phyloP scores from a whole-genome alignment of 2,329 filamentous ascomycete species.

The Coccinonectria pachysandricola region DNA sequence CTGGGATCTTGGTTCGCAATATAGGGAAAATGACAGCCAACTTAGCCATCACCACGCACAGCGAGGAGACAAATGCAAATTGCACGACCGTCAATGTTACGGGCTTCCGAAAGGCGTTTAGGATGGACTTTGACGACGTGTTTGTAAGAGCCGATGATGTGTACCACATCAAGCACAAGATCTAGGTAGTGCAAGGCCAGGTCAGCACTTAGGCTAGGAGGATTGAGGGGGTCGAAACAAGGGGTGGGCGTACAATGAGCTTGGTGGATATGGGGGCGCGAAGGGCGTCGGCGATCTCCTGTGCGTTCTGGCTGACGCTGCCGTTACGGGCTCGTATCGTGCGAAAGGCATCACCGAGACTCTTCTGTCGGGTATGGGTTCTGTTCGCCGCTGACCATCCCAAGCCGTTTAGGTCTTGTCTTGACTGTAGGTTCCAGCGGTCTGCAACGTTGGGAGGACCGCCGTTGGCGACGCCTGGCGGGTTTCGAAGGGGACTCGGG shows the following conservation, averaged over 20 bases:
- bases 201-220: constrained; percentile 9
- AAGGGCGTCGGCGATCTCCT: constrained; percentile 84
- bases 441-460: constrained; percentile 18
- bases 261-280: constrained; percentile 81
- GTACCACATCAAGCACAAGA: constrained; percentile 86
- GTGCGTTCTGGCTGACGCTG: constrained; percentile 85
- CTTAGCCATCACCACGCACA: constrained; percentile 73
- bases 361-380: constrained; percentile 68
- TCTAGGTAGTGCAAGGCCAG: constrained; percentile 38
- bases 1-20: constrained; percentile 62
- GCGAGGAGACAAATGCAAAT: constrained; percentile 84
- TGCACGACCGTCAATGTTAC: constrained; percentile 87
- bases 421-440: constrained; percentile 19
- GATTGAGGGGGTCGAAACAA: neutral
- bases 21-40: constrained; percentile 62
- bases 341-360: constrained; percentile 76
- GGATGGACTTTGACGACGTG: constrained; percentile 93
- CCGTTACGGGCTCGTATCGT: constrained; percentile 71
- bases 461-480: constrained; percentile 19
- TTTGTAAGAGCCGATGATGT: constrained; percentile 91
- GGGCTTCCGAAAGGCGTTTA: constrained; percentile 83
- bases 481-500: constrained; percentile 18
- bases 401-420: constrained; percentile 14
- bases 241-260: constrained; percentile 56
- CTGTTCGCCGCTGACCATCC: constrained; percentile 23